Evolutionary conservation across 176 grass and related monocot species (phyloP).

Genomic region (Musa schizocarpa): DNA sequence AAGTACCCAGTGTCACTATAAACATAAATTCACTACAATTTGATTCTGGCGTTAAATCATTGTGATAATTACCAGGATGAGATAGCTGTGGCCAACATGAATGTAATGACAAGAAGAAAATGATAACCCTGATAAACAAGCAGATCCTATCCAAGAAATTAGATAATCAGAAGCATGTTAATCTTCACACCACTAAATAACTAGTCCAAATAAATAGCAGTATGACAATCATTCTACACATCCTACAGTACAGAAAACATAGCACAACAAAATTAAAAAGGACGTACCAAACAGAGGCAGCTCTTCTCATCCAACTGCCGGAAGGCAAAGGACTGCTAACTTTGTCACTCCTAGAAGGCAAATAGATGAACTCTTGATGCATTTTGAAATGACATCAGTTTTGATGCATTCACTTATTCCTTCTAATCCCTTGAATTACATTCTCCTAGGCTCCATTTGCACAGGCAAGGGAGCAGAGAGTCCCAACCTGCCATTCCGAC

Average conservation of each 20-base stretch:
- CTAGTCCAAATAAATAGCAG: not conserved
- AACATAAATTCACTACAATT: not conserved
- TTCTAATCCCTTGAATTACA: constrained; percentile 8
- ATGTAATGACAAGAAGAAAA: not conserved
- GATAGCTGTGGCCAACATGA: not conserved
- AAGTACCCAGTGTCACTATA: not conserved
- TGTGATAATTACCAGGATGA: not conserved
- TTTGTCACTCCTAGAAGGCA: not conserved
- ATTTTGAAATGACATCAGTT: not conserved
- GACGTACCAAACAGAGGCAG: not conserved
- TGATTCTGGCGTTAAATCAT: not conserved
- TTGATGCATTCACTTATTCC: constrained; percentile 5
- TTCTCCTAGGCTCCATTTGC: constrained; percentile 60
- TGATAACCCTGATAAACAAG: not conserved
- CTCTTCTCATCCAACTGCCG: not conserved
- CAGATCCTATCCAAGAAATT: not conserved
- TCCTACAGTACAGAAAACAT: not conserved
- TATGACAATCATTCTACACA: not conserved
- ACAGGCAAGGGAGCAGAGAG: constrained; percentile 47
- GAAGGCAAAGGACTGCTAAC: not conserved
- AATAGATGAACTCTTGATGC: not conserved
- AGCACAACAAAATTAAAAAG: not conserved
- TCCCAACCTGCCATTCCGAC: constrained; percentile 22
- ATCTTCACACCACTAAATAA: not conserved
- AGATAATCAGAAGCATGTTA: constrained; percentile 3